These are phyloP conservation scores for Clitopilus passeckerianus DNA, from an alignment of 768 basidiomycete species.

Conservation along the genomic window DNA sequence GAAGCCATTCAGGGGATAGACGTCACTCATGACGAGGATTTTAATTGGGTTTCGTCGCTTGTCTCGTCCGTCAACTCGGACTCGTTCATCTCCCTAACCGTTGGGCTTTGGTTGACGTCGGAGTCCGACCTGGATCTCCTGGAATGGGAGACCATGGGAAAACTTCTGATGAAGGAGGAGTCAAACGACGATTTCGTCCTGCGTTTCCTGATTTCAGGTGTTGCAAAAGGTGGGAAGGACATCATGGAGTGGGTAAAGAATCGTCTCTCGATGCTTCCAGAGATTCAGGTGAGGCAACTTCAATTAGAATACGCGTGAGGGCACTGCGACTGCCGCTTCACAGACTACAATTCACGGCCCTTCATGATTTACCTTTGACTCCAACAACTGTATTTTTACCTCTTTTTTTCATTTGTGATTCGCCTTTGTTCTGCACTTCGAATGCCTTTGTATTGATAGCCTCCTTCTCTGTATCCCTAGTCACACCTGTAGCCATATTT, in stretches of 20 bases:
- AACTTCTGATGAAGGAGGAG: slow-evolving; percentile 11
- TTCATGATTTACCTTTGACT: not conserved
- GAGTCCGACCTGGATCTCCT: slow-evolving; percentile 26
- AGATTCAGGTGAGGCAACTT: not conserved
- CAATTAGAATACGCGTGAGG: not conserved
- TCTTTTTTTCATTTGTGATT: no score
- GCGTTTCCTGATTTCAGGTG: slow-evolving; percentile 24
- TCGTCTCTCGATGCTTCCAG: not conserved
- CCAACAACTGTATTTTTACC: no score
- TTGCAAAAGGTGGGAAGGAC: slow-evolving; percentile 18
- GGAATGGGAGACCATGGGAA: slow-evolving; percentile 22
- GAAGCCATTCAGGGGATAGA: not conserved
- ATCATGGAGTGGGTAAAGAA: slow-evolving; percentile 6
- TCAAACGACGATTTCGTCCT: slow-evolving; percentile 12
- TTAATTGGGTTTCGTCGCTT: slow-evolving; percentile 21
- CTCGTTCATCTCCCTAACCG: slow-evolving; percentile 14
- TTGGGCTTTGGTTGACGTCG: slow-evolving; percentile 27
- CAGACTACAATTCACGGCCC: not conserved
- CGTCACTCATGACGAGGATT: slow-evolving; percentile 11
- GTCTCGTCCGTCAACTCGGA: slow-evolving; percentile 18
- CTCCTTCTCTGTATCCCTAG: not conserved
- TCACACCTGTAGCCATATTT: not conserved
- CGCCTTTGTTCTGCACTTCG: not conserved
- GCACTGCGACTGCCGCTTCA: not conserved
- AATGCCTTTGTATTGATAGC: not conserved